Evolutionary conservation across 1,139 yeast species (phyloP), one percentile per base, ranked within the genome.

Genomic region (Geotrichum siamense): DNA sequence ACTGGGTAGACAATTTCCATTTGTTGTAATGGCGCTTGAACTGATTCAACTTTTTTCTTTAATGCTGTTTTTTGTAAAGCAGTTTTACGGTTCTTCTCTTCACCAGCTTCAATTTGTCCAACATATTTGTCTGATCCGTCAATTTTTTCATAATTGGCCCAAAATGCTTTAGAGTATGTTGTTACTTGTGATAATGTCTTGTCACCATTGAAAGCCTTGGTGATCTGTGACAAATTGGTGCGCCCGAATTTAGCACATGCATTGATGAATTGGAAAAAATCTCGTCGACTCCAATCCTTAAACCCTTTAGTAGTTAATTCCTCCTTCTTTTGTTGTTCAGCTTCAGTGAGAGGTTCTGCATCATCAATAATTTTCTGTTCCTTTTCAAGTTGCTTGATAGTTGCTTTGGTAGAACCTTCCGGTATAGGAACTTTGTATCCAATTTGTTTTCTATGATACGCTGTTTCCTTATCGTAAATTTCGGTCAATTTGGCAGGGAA

Each of bases 101-200:
- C 96, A 51, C 96, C 94, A 31, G 82, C 71, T 57, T 87, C 95
- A 47, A 91, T 86, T 57, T 85, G 94, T n/a, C 79, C 63, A 43
- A 87, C 62, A 60, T 87, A 86, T 58, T 86, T 82, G 50, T 87
- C 96, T 61, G 80, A 75, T 0, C 96, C 96, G 23, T 84, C 94
- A 39, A 91, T 77, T 55, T 78, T 80, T 17, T 68, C 67, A 59
- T 77, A 82, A 22, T 83, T 70, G 37, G 69, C 63, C 95, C 96
- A 89, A 57, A 91, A 91, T 2, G 71, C 80, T 34, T 71, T 68
- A 47, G 82, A 70, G 59, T 91, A 91, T 38, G 69, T 63, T 51
- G 72, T 71, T 1, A 91, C 82, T 42, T 91, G 96, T 3, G 75
- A 81, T 1, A 64, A 65, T 0, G 80, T 69, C 58, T 85, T 84